phyloP scores from a whole-genome alignment of 2,329 filamentous ascomycete species.

The Venturia carpophila region DNA sequence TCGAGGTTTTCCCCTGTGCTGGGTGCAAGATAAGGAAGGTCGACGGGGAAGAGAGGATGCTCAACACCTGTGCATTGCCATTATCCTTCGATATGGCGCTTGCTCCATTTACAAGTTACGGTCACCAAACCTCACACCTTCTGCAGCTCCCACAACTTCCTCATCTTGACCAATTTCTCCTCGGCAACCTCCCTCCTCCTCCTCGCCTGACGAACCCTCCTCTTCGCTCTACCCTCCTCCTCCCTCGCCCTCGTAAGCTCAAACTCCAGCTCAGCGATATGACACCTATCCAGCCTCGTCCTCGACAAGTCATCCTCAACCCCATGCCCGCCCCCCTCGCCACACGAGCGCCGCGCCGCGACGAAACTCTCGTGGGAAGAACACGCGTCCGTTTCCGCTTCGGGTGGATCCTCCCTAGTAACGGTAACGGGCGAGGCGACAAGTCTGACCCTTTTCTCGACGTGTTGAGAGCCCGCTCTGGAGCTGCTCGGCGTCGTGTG shows the following conservation, averaged over 20 bases:
- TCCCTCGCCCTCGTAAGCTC: not conserved
- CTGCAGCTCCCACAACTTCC: not conserved
- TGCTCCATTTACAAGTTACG: too few species aligned
- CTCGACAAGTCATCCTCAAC: not conserved
- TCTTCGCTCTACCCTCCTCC: not conserved
- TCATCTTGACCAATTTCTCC: not conserved
- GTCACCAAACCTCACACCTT: constrained; percentile 3
- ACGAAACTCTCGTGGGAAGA: not conserved
- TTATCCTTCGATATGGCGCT: too few species aligned
- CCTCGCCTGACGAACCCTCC: not conserved
- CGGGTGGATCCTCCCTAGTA: too few species aligned
- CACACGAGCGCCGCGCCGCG: not conserved
- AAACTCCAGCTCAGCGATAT: constrained; percentile 1
- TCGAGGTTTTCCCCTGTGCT: too few species aligned
- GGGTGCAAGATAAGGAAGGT: too few species aligned
- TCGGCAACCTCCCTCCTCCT: not conserved
- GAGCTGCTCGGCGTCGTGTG: not conserved
- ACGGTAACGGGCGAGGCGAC: not conserved
- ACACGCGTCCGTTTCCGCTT: not conserved
- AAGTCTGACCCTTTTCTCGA: not conserved
- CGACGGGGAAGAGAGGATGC: too few species aligned
- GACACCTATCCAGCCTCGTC: not conserved
- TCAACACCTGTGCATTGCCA: too few species aligned
- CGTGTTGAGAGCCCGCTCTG: not conserved
- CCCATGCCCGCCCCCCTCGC: not conserved